Evolutionary conservation across 1,284 basidiomycete genomes (phyloP).

Genomic region (Earliella scabrosa): DNA sequence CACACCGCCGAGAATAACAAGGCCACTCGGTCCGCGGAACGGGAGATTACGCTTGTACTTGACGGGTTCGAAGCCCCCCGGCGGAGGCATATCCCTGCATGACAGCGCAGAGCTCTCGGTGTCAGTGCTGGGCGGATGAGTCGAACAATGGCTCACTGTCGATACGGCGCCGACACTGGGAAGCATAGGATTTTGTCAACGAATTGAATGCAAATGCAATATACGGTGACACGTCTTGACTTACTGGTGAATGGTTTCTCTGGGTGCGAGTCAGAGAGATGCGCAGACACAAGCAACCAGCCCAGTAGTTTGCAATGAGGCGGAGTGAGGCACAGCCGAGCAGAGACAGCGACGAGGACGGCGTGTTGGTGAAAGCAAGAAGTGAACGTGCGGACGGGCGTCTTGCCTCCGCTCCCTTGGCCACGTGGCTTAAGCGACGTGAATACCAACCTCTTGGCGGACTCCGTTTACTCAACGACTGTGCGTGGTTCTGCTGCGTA

Average conservation of each 20-base stretch:
- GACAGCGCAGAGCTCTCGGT: slow-evolving; percentile 13
- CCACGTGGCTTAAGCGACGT: slow-evolving; percentile 25
- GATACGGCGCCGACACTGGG: slow-evolving; percentile 66
- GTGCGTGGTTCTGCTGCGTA: neutral
- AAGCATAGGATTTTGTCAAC: slow-evolving; percentile 18
- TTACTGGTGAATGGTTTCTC: slow-evolving; percentile 21
- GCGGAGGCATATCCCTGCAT: slow-evolving; percentile 92
- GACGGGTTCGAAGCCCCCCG: slow-evolving; percentile 91
- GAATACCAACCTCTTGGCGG: neutral
- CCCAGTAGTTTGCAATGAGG: slow-evolving; percentile 5
- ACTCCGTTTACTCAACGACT: neutral
- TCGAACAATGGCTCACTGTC: slow-evolving; percentile 53
- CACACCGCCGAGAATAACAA: slow-evolving; percentile 86
- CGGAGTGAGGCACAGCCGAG: slow-evolving; percentile 11
- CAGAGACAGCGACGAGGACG: slow-evolving; percentile 19
- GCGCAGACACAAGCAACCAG: slow-evolving; percentile 1
- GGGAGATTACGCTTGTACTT: slow-evolving; percentile 98
- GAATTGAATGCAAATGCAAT: slow-evolving; percentile 9
- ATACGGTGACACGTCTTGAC: slow-evolving; percentile 17
- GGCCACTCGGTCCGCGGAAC: slow-evolving; percentile 87
- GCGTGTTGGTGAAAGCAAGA: slow-evolving; percentile 20
- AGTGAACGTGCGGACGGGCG: slow-evolving; percentile 16
- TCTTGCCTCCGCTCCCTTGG: slow-evolving; percentile 11
- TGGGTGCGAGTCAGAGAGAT: slow-evolving; percentile 16
- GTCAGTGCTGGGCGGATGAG: slow-evolving; percentile 16